A percentile compares a stretch with the other conserved stretches of the same genome.
Conservation (phyloP, 441 rosid genomes). For the Erodium chrysanthum region DNA sequence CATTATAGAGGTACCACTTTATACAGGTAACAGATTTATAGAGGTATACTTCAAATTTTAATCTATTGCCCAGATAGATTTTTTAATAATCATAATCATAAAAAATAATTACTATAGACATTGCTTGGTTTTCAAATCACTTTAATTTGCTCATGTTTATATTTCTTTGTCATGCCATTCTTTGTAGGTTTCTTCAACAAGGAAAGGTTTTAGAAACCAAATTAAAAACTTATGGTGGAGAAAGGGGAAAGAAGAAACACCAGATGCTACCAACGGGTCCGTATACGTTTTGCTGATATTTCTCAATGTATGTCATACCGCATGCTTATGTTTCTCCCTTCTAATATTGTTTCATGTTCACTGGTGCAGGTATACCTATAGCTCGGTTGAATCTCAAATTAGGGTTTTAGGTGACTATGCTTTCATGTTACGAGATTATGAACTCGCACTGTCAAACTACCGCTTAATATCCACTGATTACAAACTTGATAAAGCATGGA, state of each 20-base stretch:
- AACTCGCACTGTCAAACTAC: slow-evolving; percentile 89
- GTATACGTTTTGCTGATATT: slow-evolving; percentile 39
- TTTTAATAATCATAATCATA: slow-evolving; percentile 2
- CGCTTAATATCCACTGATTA: slow-evolving; percentile 94
- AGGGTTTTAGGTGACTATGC: slow-evolving; percentile 93
- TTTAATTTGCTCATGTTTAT: slow-evolving; percentile 9
- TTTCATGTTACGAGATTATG: slow-evolving; percentile 95
- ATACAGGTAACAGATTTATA: background rate
- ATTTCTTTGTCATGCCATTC: slow-evolving; percentile 19
- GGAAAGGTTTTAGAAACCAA: slow-evolving; percentile 96
- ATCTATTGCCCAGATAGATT: background rate
- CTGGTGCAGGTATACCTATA: slow-evolving; percentile 75
- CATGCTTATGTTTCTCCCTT: slow-evolving; percentile 14
- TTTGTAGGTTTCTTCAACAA: slow-evolving; percentile 74
- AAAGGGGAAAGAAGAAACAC: slow-evolving; percentile 86
- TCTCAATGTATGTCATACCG: slow-evolving; percentile 4
- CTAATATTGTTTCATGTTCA: slow-evolving; percentile 23
- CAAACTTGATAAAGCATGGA: slow-evolving; percentile 98
- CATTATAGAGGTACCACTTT: background rate
- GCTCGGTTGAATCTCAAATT: slow-evolving; percentile 92
- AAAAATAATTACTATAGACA: background rate
- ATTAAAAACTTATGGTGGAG: slow-evolving; percentile 98
- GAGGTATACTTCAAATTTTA: background rate
- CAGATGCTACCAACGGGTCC: slow-evolving; percentile 55
- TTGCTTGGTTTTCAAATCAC: background rate